Conservation (phyloP, 805 yeast genomes). For the Yamadazyma philogaea region DNA sequence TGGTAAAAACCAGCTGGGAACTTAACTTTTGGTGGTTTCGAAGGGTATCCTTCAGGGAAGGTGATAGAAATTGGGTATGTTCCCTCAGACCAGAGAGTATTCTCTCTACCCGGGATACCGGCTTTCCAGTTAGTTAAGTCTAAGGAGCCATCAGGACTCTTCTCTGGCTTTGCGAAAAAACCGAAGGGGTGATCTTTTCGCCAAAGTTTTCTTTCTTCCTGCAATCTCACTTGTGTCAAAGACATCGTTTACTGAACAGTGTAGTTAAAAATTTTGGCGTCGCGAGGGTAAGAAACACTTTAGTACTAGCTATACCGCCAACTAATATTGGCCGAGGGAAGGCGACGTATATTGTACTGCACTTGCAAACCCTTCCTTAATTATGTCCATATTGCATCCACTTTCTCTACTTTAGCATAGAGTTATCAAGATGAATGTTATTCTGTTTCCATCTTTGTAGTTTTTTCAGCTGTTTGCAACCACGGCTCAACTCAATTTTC, state of each 20-base stretch:
- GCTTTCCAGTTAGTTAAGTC: constrained; percentile 89
- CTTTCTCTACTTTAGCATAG: too few relatives aligned
- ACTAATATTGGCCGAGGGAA: too few relatives aligned
- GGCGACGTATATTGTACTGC: too few relatives aligned
- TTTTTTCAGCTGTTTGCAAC: not conserved
- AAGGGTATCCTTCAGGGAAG: constrained; percentile 91
- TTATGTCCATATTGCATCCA: too few relatives aligned
- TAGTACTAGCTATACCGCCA: too few relatives aligned
- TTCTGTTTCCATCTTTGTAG: not conserved
- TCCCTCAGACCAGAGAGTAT: constrained; percentile 89
- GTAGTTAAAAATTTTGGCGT: not conserved
- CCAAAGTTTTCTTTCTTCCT: constrained; percentile 97
- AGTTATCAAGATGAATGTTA: too few relatives aligned
- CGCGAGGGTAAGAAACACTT: not conserved
- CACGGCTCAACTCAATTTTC: constrained; percentile 4
- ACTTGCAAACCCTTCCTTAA: too few relatives aligned
- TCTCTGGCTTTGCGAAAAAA: constrained; percentile 87
- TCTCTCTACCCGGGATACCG: constrained; percentile 90
- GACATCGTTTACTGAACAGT: constrained; percentile 28
- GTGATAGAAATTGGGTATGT: constrained; percentile 76
- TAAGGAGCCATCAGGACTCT: constrained; percentile 75
- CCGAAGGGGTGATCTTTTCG: constrained; percentile 98
- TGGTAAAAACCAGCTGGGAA: constrained; percentile 91
- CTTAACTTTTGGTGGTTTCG: constrained; percentile 92
- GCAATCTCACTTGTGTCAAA: constrained; percentile 77